phyloP scores from a whole-genome alignment of 2,329 filamentous ascomycete genomes.

The Alternaria sp. region DNA sequence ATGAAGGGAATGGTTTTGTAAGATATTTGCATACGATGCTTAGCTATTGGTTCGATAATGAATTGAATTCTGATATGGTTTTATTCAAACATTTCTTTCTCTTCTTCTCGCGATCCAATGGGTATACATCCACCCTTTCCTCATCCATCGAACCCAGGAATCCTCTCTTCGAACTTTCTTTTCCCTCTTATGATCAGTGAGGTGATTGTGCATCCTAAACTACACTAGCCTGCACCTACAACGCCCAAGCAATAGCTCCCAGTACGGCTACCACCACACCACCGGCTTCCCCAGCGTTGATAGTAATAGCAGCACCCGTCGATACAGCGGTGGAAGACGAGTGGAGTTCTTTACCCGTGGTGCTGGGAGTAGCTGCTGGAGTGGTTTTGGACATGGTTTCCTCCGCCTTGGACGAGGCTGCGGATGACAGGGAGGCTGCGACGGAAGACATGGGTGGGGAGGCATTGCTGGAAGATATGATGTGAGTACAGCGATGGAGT shows the following conservation, averaged over 20 bases:
- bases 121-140: not conserved
- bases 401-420: not conserved
- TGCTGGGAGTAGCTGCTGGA: not conserved
- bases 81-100: not conserved
- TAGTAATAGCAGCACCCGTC: slow-evolving; percentile 15
- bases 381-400: not conserved
- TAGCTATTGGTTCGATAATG: not conserved
- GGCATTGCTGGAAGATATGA: not conserved
- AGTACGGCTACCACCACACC: slow-evolving; percentile 16
- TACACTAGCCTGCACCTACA: slow-evolving; percentile 1
- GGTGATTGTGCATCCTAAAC: not conserved
- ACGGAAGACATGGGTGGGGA: not conserved
- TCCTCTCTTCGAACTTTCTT: not conserved
- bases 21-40: not conserved
- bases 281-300: slow-evolving; percentile 3
- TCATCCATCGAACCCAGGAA: not conserved
- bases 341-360: not conserved
- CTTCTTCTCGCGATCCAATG: not conserved
- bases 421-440: not conserved
- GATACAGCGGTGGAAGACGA: slow-evolving; percentile 2
- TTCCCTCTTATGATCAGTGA: not conserved
- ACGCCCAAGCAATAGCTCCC: slow-evolving; percentile 19
- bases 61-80: not conserved
- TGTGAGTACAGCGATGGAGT: not conserved
- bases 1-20: not conserved